Base-by-base conservation (phyloP, 768 basidiomycete genomes). In the Lentinula detonsa region DNA sequence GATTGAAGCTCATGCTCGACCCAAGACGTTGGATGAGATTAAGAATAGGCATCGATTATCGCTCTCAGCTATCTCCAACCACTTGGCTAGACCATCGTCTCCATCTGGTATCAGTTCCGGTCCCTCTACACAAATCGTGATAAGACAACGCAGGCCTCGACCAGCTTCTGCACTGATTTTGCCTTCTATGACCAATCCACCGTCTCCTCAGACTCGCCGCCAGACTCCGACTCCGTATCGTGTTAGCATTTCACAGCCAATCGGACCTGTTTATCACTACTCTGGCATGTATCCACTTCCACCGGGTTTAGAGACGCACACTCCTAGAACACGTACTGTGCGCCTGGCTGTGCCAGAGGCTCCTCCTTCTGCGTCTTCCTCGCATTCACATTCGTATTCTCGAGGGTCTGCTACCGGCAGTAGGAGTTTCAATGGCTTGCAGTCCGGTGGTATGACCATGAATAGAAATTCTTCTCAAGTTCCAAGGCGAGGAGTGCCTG, bases 11-110 rank as follows among this genome's bases (percentile, higher is more conserved):
- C 34, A 45, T 53, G 13, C 59, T 6, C 40, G 62, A 33, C 59
- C 59, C 8, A 63, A 60, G n/a, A 63, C 59, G 7, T 65, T 74
- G 3, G 65, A 71, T 57, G 73, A 76, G 66, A 75, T 76, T 56
- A 74, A 73, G 64, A 71, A 72, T 55, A 75, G 69, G 61, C 71
- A 74, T 43, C 72, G 73, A 37, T 68, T 76, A 49, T 76, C 76
- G 13, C 69, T 76, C 58, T 71, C 75, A 49, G 62, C 66, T 42
- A 54, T 71, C 45, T 62, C 69, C 57, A 56, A 56, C 16, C 55
- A 56, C 28, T 31, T 56, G 28, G 55, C 53, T 8, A 54, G 53
- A 33, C 34, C 45, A 31, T 46, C 57, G 18, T 48, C 57, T 48
- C 57, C 57, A 48, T 37, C 48, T 49, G 18, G 33, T 13, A 21